These are phyloP conservation scores for Coniochaeta sp. DNA, from an alignment of 2,329 filamentous ascomycete species.

Conservation along the genomic window DNA sequence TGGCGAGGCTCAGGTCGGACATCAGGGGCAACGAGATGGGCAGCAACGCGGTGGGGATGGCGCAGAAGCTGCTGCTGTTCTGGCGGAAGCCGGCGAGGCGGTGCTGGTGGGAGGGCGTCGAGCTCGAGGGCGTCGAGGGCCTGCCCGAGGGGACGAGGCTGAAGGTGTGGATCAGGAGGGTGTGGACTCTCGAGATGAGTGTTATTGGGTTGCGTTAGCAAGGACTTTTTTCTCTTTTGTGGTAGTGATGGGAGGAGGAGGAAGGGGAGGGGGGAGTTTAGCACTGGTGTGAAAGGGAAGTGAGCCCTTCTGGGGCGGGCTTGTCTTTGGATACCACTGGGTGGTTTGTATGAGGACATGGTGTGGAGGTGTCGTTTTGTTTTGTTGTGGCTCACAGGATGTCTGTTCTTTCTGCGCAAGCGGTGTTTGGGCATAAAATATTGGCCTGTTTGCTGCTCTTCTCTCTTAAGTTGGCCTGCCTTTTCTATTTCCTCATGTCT, in stretches of 20 bases:
- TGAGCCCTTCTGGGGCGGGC: no score
- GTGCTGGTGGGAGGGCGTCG: constrained; percentile 99
- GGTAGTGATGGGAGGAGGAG: not conserved
- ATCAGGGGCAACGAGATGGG: constrained; percentile 72
- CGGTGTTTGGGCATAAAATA: not conserved
- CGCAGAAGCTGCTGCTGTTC: constrained; percentile 93
- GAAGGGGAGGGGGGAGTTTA: not conserved
- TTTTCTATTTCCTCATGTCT: not conserved
- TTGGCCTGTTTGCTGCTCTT: not conserved
- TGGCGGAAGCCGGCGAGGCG: constrained; percentile 94
- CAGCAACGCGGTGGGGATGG: constrained; percentile 87
- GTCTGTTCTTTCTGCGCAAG: not conserved
- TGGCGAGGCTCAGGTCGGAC: constrained; percentile 87
- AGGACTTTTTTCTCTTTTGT: no score
- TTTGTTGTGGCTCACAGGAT: not conserved
- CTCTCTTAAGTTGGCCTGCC: not conserved
- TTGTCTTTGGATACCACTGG: no score
- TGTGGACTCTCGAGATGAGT: constrained; percentile 99
- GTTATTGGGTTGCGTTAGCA: constrained; percentile 73
- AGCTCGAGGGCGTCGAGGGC: constrained; percentile 81
- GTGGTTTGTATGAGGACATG: no score
- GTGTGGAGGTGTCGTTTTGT: not conserved
- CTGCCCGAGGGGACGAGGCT: constrained; percentile 55
- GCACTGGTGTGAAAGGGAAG: no score
- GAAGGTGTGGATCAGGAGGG: constrained; percentile 96